Base-by-base conservation (phyloP, 169 alveolate genomes). In the Theileria annulata region DNA sequence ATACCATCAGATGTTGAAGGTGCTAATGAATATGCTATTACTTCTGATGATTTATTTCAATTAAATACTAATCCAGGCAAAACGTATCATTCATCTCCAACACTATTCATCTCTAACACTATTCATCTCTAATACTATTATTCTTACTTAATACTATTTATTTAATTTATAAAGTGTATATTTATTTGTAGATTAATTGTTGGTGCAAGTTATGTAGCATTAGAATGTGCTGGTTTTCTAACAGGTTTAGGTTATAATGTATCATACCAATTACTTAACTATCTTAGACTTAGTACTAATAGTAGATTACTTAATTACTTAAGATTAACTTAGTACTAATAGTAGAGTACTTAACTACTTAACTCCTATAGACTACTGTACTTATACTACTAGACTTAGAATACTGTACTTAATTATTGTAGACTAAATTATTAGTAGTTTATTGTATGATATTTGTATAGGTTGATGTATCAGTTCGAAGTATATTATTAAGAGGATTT, bases 141-240 rank as follows among this genome's bases (percentile, higher is more conserved):
- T n/a, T n/a, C n/a, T n/a, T n/a, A n/a, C n/a, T n/a, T n/a, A n/a
- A n/a, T n/a, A n/a, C n/a, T n/a, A n/a, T 49, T 49, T 8, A 30
- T 9, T 8, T 58, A 4, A 25, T 28, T 58, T 25, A 58, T 30
- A 59, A 10, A 59, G 35, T 30, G 31, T 66, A 0, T 12, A 27
- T 21, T 0, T 30, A 19, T 21, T 66, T 33, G 1, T 72, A 93
- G 97, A 8, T 86, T 98, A 13, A 93, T 97, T 5, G 98, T 98
- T 30, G 99, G 99, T 6, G 99, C 98, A 15, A 93, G 98, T 12
- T 97, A 96, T 87, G 98, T 98, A 10, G 99, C 99, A 12, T 88
- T 98, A 28, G 99, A 98, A 88, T 96, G 99, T 87, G 99, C 99
- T 17, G 99, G 99, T 0, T 97, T 97, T 83, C 81, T 98, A 37